Base-by-base conservation (phyloP, 2,329 filamentous ascomycete genomes). In the Colletotrichum godetiae region DNA sequence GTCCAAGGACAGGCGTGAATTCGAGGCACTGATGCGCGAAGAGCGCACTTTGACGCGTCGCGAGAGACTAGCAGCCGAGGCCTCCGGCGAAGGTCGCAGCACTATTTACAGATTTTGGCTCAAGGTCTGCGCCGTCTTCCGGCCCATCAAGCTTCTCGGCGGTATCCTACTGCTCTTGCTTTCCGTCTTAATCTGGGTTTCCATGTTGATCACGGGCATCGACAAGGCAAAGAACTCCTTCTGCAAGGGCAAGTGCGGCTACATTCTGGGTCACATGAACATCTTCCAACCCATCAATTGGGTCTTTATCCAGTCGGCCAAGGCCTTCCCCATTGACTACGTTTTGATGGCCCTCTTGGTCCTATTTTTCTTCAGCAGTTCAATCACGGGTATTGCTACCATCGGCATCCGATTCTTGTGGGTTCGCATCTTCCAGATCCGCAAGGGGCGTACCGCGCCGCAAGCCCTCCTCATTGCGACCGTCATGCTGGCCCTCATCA, bases 191-290 rank as follows among this genome's bases (percentile, higher is more conserved):
- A 89, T 97, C 76, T 97, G 95, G 89, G 89, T 93, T 10, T 97
- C 94, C 13, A 98, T 99, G 95, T 89, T 98, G 77, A 93, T 98
- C 80, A 98, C 96, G 0, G 93, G 92, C 76, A 95, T 98, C 79
- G 97, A 99, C 89, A 98, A 98, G 86, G 94, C 95, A 46, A 95
- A 93, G 82, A 98, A 98, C 85, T 98, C 95, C 4, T 86, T 97
- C 75, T 99, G 97, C 89, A 96, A 97, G 82, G 87, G 92, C 72
- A 92, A 91, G 78, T 99, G 97, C 81, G 97, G 97, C 75, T 99
- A 98, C 83, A 94, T 98, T 62, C 88, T 99, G 5, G 95, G 92
- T 56, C 89, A 87, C 79, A 93, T 97, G 81, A 95, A 97, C 81
- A 92, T 98, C 77, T 97, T 98, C 86, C 97, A 99, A 81, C 97